Conservation (phyloP, 2,329 filamentous ascomycete species). For the Hypoxylon sp. region DNA sequence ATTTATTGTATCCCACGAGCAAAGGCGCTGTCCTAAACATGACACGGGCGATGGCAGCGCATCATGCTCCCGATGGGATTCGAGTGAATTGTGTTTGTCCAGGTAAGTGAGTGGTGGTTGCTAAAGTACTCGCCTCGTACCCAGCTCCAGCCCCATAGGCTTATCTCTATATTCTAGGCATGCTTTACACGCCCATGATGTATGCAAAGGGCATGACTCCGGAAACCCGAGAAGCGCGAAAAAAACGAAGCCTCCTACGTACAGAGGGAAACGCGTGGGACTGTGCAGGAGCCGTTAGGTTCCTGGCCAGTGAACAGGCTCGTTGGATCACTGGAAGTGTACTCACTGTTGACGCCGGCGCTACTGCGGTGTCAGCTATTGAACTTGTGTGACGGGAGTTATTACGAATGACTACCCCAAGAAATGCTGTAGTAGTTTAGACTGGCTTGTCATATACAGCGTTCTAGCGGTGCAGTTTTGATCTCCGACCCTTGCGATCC, state of each 20-base stretch:
- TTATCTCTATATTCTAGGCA: conserved; percentile 47
- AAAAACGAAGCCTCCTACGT: conserved; percentile 57
- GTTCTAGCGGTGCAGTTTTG: neutral
- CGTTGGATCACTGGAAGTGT: conserved; percentile 62
- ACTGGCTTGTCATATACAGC: neutral
- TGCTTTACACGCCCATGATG: conserved; percentile 66
- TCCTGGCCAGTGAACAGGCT: conserved; percentile 59
- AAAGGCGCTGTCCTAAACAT: conserved; percentile 67
- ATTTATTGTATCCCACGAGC: conserved; percentile 63
- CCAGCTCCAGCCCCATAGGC: neutral
- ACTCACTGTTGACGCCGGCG: conserved; percentile 61
- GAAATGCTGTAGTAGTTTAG: neutral
- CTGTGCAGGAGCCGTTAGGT: conserved; percentile 58
- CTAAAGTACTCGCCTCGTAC: neutral
- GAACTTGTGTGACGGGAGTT: conserved; percentile 28
- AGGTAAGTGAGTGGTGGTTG: conserved; percentile 46
- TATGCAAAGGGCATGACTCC: conserved; percentile 59
- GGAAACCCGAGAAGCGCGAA: conserved; percentile 58
- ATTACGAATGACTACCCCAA: neutral
- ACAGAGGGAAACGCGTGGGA: conserved; percentile 64
- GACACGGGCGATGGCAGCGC: conserved; percentile 67
- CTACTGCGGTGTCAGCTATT: conserved; percentile 54
- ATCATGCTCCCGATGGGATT: conserved; percentile 63
- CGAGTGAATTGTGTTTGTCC: conserved; percentile 67
- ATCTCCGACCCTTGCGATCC: neutral